Percentiles rank a stretch among this genome's conserved stretches.
Evolutionary conservation across 78 protist genomes (phyloP).

Genomic region (Creolimax fragrantissima): DNA sequence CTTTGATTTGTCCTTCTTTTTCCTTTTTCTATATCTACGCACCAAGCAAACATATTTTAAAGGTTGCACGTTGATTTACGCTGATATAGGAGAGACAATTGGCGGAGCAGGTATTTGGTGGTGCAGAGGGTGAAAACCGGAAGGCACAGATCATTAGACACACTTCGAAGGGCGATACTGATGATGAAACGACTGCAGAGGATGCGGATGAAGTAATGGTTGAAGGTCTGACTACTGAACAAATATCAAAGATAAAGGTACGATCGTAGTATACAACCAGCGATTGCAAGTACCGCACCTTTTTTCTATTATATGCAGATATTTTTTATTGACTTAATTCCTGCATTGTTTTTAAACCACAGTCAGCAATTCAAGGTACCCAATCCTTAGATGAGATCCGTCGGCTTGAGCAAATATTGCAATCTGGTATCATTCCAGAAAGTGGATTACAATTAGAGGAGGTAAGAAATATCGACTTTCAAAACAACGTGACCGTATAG

Average conservation of each 20-base stretch:
- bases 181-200: background rate
- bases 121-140: background rate
- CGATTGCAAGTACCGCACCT: background rate
- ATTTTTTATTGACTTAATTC: background rate
- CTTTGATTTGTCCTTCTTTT: background rate
- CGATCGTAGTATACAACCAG: background rate
- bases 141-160: background rate
- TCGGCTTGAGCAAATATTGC: background rate
- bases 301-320: background rate
- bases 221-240: background rate
- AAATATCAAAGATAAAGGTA: background rate
- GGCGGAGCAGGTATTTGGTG: background rate
- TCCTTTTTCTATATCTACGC: too few species aligned
- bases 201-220: background rate
- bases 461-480: background rate
- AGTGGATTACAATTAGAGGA: background rate
- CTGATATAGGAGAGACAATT: background rate
- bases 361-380: background rate
- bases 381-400: slow-evolving; percentile 2
- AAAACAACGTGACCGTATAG: background rate
- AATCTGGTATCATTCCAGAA: slow-evolving; percentile 1
- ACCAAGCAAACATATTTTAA: too few species aligned
- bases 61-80: too few species aligned
- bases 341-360: background rate
- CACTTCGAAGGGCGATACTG: background rate